Conservation (phyloP, 1,284 basidiomycete species). For the Apiotrichum brassicae region DNA sequence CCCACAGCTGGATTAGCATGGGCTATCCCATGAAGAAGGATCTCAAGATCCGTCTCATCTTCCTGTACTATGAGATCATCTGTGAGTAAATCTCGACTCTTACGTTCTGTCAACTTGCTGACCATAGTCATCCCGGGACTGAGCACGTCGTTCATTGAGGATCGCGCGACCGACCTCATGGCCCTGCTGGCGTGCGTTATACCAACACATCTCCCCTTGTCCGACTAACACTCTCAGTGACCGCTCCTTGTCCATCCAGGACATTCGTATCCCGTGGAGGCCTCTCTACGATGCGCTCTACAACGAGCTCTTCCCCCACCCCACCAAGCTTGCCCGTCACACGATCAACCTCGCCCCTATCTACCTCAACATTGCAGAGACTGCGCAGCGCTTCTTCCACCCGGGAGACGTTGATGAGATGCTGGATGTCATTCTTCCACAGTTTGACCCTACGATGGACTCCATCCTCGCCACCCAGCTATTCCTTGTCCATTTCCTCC, state of each 20-base stretch:
- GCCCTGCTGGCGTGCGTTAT: constrained; percentile 56
- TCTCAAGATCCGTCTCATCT: constrained; percentile 67
- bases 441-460: constrained; percentile 69
- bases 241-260: constrained; percentile 68
- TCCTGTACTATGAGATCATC: constrained; percentile 65
- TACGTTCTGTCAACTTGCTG: not conserved
- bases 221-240: constrained; percentile 55
- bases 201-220: constrained; percentile 39
- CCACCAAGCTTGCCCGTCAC: constrained; percentile 75
- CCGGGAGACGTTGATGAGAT: constrained; percentile 83
- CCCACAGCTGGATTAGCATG: constrained; percentile 65
- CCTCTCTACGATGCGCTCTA: constrained; percentile 74
- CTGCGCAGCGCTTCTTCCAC: constrained; percentile 79
- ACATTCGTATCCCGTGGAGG: constrained; percentile 82
- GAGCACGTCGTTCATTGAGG: constrained; percentile 49
- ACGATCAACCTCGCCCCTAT: constrained; percentile 47
- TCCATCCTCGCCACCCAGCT: constrained; percentile 70
- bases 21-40: constrained; percentile 79
- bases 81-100: constrained; percentile 33
- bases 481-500: constrained; percentile 73
- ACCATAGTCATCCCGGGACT: constrained; percentile 53
- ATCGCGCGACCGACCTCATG: constrained; percentile 50
- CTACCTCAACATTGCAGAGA: constrained; percentile 78
- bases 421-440: constrained; percentile 60
- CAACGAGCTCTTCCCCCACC: constrained; percentile 74